Percentiles rank a stretch among this genome's conserved stretches.
Evolutionary conservation across 306 rosid genomes (phyloP).

Genomic region (Quercus suber): DNA sequence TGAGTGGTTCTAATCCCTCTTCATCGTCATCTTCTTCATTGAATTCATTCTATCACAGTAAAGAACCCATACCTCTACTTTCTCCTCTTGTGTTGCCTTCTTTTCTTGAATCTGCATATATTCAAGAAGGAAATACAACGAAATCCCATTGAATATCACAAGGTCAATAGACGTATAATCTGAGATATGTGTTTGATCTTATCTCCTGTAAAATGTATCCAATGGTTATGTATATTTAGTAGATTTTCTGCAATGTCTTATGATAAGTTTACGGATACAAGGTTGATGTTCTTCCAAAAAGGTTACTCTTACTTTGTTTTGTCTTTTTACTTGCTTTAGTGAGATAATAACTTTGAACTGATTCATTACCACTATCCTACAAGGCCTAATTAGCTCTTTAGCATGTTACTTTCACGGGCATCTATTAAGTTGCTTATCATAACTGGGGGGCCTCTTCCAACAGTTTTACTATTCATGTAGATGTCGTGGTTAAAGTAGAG

Average conservation of each 20-base stretch:
- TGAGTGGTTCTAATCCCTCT: slow-evolving; percentile 18
- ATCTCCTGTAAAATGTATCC: background rate
- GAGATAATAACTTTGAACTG: background rate
- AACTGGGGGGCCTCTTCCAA: background rate
- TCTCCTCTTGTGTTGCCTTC: slow-evolving; percentile 62
- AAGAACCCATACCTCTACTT: slow-evolving; percentile 67
- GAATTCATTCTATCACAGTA: slow-evolving; percentile 40
- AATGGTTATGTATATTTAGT: slow-evolving; percentile 21
- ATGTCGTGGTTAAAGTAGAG: background rate
- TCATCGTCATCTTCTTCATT: slow-evolving; percentile 32
- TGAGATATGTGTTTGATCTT: background rate
- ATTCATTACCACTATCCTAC: background rate
- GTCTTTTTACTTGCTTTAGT: background rate
- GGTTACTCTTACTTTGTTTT: background rate
- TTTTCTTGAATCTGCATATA: slow-evolving; percentile 37
- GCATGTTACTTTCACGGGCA: background rate
- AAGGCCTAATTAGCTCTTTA: background rate
- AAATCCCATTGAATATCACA: slow-evolving; percentile 32
- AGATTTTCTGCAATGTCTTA: background rate
- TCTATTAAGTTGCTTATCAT: background rate
- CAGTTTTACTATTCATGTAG: background rate
- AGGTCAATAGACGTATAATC: background rate
- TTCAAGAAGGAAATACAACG: slow-evolving; percentile 35
- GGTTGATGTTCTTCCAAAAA: background rate
- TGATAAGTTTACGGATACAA: background rate